Evolutionary conservation across 2,329 filamentous ascomycete species (phyloP).

Genomic region (Alternaria metachromatica): DNA sequence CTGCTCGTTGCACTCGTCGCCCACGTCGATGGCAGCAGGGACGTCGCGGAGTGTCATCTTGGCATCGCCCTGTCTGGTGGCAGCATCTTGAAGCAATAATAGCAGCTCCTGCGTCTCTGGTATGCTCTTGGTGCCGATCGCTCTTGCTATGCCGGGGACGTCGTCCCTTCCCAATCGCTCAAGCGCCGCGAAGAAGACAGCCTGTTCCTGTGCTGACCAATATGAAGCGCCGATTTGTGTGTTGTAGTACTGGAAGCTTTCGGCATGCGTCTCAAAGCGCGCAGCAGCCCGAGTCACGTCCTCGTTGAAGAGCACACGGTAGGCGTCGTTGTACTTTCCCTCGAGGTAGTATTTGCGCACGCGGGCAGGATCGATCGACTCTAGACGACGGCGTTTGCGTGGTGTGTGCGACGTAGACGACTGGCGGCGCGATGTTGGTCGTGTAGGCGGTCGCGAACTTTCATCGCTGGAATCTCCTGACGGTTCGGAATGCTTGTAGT

Average conservation of each 20-base stretch:
- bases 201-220: constrained; percentile 78
- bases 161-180: constrained; percentile 69
- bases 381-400: constrained; percentile 35
- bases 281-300: constrained; percentile 25
- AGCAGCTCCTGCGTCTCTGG: constrained; percentile 77
- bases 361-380: constrained; percentile 21
- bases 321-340: constrained; percentile 56
- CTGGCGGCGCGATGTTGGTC: constrained; percentile 15
- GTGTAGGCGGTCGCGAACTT: constrained; percentile 1
- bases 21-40: constrained; percentile 76
- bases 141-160: constrained; percentile 65
- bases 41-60: constrained; percentile 61
- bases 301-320: constrained; percentile 46
- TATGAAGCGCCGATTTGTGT: constrained; percentile 70
- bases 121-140: constrained; percentile 74
- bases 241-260: constrained; percentile 35
- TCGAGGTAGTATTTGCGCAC: constrained; percentile 39
- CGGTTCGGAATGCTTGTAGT: constrained; percentile 6
- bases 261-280: constrained; percentile 18
- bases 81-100: constrained; percentile 62
- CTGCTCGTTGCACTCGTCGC: constrained; percentile 66
- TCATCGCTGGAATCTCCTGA: constrained; percentile 3
- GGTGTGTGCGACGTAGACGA: constrained; percentile 20
- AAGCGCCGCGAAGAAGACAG: constrained; percentile 70
- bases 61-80: constrained; percentile 46